These are phyloP conservation scores for Dryadomyces quercivorus DNA, from an alignment of 2,329 filamentous ascomycete genomes.

Conservation along the genomic window DNA sequence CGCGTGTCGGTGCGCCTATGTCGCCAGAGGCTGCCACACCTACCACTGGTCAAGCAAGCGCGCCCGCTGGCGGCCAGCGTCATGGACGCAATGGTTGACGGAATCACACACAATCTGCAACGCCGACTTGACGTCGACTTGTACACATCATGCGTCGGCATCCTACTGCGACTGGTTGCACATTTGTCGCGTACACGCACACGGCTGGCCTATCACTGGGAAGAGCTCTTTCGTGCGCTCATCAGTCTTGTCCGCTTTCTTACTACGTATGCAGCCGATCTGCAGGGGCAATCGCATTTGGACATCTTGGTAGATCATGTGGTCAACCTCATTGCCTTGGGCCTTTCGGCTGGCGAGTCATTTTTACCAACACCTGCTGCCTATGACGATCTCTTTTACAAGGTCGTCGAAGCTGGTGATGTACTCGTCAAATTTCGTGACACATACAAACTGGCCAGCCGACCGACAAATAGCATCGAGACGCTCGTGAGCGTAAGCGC, in stretches of 20 bases:
- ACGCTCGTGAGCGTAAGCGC: slow-evolving; percentile 71
- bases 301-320: slow-evolving; percentile 63
- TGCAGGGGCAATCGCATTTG: slow-evolving; percentile 56
- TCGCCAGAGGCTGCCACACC: slow-evolving; percentile 74
- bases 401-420: slow-evolving; percentile 85
- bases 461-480: slow-evolving; percentile 61
- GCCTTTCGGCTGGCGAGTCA: slow-evolving; percentile 74
- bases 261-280: slow-evolving; percentile 69
- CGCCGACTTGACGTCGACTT: slow-evolving; percentile 73
- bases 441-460: slow-evolving; percentile 50
- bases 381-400: slow-evolving; percentile 98
- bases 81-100: slow-evolving; percentile 79
- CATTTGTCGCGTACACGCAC: slow-evolving; percentile 74
- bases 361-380: slow-evolving; percentile 79
- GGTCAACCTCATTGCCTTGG: slow-evolving; percentile 72
- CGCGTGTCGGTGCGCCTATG: slow-evolving; percentile 69
- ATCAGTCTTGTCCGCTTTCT: slow-evolving; percentile 83
- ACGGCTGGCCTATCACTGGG: slow-evolving; percentile 83
- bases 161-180: slow-evolving; percentile 71
- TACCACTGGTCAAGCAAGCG: slow-evolving; percentile 62
- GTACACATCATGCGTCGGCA: slow-evolving; percentile 70
- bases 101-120: slow-evolving; percentile 86
- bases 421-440: slow-evolving; percentile 71
- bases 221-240: slow-evolving; percentile 83
- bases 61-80: slow-evolving; percentile 64